Percentiles rank a stretch among this genome's conserved stretches.
These are phyloP conservation scores for Eucalyptus cladocalyx DNA, from an alignment of 345 rosid species.

Conservation along the genomic window DNA sequence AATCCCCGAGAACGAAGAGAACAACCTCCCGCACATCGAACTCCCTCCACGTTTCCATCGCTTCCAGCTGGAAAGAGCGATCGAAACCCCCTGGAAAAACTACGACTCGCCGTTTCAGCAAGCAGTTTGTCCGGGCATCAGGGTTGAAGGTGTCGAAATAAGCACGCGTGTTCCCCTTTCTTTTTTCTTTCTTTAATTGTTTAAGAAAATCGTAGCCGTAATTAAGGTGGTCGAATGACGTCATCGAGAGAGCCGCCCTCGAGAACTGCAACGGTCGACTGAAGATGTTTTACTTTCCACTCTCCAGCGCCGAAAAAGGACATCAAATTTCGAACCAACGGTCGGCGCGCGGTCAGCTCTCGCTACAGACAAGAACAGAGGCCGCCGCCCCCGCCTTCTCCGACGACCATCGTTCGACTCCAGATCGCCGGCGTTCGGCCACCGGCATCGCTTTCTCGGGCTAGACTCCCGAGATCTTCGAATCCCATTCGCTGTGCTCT, in stretches of 20 bases:
- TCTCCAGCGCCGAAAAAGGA: too few relatives aligned
- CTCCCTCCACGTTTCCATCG: neutral
- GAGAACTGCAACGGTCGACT: neutral
- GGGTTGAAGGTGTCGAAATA: neutral
- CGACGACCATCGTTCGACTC: too few relatives aligned
- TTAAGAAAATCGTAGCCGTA: neutral
- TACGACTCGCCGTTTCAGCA: neutral
- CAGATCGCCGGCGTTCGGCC: too few relatives aligned
- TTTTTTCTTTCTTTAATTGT: too few relatives aligned
- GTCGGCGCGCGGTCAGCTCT: too few relatives aligned
- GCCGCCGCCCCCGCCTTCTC: too few relatives aligned
- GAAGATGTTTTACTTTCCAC: too few relatives aligned
- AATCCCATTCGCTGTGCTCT: neutral
- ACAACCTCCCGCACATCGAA: neutral
- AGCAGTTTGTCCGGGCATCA: neutral
- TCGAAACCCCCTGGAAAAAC: neutral
- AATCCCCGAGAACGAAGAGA: neutral
- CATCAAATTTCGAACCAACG: too few relatives aligned
- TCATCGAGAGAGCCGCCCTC: neutral
- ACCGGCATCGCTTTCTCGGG: too few relatives aligned
- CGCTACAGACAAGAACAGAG: too few relatives aligned
- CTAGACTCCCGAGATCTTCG: too few relatives aligned
- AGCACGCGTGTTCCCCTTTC: accelerated
- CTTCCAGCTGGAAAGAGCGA: neutral
- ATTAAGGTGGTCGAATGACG: neutral